Base-by-base conservation (phyloP, 805 yeast species). In the Saccharomycopsis sp. region DNA sequence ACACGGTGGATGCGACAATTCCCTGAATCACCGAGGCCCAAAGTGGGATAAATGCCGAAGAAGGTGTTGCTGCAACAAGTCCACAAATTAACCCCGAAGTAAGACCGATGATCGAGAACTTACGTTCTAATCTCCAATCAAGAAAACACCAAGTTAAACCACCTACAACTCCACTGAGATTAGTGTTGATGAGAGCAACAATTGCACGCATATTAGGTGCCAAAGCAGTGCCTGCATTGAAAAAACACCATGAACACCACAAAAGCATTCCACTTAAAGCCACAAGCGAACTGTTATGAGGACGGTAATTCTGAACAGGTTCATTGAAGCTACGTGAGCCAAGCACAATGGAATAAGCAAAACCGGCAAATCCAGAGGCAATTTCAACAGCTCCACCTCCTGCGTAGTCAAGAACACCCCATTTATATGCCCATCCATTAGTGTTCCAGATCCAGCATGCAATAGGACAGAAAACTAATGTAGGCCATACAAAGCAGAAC, bases 381-480 rank as follows among this genome's bases (percentile, higher is more conserved):
- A 94, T 89, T 71, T 93, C 98, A 25, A 93, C 97, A 0, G 97
- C 96, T 0, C 97, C 97, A 58, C 98, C 98, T 34, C 99, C 99
- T 23, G 99, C 99, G 71, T 89, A 93, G 70, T 93, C 99, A 55
- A 93, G 76, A 1, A 86, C 98, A 3, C 96, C 97, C 84, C 96
- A 93, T 65, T 83, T 78, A 64, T 79, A 79, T 42, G 97, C 97
- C 98, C 98, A 93, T 47, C 99, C 98, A 52, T 85, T 85, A 0
- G 88, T 69, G 58, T 90, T 87, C 98, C 98, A 93, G 57, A 89
- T 84, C 97, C 98, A 92, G 73, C 84, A 89, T 3, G 93, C 93
- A n/a, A 93, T 80, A 0, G 98, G 98, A 69, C 96, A 87, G 73
- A 93, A 93, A 14, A 92, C 97, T 3, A 89, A 67, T 1, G 99